These are phyloP conservation scores for Pilobolus umbonatus DNA, from an alignment of 192 early-diverging fungal species.

Conservation along the genomic window DNA sequence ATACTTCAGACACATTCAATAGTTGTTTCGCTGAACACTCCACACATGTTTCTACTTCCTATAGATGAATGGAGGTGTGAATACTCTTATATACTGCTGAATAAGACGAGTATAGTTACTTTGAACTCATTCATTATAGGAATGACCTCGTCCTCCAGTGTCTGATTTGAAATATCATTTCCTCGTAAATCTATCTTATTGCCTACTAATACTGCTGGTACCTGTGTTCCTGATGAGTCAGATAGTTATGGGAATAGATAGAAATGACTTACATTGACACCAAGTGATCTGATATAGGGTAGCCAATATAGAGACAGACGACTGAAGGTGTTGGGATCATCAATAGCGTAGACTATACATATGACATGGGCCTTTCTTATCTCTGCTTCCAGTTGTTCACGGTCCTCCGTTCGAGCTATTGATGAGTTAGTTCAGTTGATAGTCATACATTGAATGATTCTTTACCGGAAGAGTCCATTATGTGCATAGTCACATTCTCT, in stretches of 20 bases:
- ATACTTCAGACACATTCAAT: constrained; percentile 97
- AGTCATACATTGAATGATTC: background rate
- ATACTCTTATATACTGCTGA: background rate
- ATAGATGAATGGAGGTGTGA: background rate
- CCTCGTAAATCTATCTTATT: constrained; percentile 90
- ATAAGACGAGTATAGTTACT: constrained; percentile 45
- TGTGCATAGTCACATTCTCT: constrained; percentile 95
- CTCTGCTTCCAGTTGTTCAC: constrained; percentile 86
- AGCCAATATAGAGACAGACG: constrained; percentile 88
- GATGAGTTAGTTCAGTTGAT: background rate
- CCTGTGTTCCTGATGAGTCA: constrained; percentile 38
- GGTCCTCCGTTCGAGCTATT: constrained; percentile 79
- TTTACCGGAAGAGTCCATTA: constrained; percentile 92
- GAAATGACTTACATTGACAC: constrained; percentile 69
- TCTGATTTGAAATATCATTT: constrained; percentile 76
- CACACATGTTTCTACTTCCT: constrained; percentile 98
- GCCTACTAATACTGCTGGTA: constrained; percentile 90
- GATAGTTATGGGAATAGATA: background rate
- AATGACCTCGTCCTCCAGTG: constrained; percentile 89
- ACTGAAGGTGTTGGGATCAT: constrained; percentile 79
- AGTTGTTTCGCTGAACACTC: constrained; percentile 97
- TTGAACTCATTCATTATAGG: constrained; percentile 99
- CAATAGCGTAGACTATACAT: constrained; percentile 94
- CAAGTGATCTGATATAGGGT: constrained; percentile 85
- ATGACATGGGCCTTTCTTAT: constrained; percentile 97